phyloP scores from a whole-genome alignment of 805 yeast genomes.

The Suhomyces sp. region DNA sequence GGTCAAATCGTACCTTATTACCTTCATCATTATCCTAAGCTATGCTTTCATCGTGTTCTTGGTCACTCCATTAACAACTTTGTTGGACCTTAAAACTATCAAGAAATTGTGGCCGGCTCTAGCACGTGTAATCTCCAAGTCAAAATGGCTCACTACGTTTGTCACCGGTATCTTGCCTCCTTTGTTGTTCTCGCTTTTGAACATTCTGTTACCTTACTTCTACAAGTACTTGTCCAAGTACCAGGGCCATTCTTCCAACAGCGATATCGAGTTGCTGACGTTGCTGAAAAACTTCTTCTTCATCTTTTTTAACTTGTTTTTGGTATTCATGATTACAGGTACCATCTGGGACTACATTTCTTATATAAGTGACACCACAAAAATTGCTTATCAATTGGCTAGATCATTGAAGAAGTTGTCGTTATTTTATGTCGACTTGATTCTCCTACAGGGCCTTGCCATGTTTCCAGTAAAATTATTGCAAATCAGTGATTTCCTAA shows the following conservation, averaged over 20 bases:
- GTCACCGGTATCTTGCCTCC: constrained; percentile 66
- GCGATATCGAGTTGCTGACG: constrained; percentile 57
- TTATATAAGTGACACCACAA: constrained; percentile 55
- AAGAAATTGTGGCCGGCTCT: constrained; percentile 57
- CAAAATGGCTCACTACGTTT: constrained; percentile 50
- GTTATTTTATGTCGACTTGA: constrained; percentile 56
- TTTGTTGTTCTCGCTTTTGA: constrained; percentile 53
- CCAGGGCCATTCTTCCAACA: constrained; percentile 55
- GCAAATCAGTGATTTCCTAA: constrained; percentile 53
- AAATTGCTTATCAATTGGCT: constrained; percentile 55
- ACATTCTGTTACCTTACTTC: constrained; percentile 52
- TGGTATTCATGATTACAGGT: constrained; percentile 61
- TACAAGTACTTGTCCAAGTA: constrained; percentile 47
- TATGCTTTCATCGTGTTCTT: constrained; percentile 53
- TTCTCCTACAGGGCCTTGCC: constrained; percentile 66
- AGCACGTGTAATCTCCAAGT: constrained; percentile 50
- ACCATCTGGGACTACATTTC: constrained; percentile 60
- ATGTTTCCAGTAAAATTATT: constrained; percentile 58
- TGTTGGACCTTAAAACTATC: constrained; percentile 54
- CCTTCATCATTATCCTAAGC: constrained; percentile 45
- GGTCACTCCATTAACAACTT: constrained; percentile 54
- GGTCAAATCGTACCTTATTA: constrained; percentile 38
- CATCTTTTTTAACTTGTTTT: constrained; percentile 58
- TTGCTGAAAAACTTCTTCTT: constrained; percentile 58
- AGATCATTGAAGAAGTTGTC: constrained; percentile 50